Evolutionary conservation across 2,329 filamentous ascomycete species (phyloP), one percentile per base, ranked within the genome.

Genomic region (Alternaria sp.): DNA sequence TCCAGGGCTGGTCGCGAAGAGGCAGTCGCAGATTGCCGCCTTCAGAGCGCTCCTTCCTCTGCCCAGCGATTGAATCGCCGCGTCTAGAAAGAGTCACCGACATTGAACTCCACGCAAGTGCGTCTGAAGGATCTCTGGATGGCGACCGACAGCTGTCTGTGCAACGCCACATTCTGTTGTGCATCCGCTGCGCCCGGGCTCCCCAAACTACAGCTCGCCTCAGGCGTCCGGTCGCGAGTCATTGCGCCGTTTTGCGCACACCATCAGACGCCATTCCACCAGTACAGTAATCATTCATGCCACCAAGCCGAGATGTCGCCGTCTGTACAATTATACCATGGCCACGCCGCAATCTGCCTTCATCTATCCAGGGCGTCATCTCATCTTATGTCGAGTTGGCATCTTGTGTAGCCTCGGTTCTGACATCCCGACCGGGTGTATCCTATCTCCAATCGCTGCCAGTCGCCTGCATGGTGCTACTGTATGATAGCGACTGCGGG

Each of bases 271-370:
- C 36, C 15, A 17, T 40, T 40, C 36, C 36, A 40, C 36, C 36
- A 40, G 36, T 40, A 40, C 36, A 25, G 13, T 32, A 23, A 25
- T 52, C 30, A 36, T 52, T 30, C 17, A 15, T 40, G 26, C 32
- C 23, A 51, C 61, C 61, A 36, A 54, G 36, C 30, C 50, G 57
- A 30, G 32, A 56, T 54, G 51, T 51, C 49, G 23, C 44, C 63
- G 60, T 58, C 57, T 61, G 12, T 19, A 40, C 15, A 40, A 32
- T 49, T 60, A 15, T 17, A 36, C 36, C 36, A 40, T 17, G 36
- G 51, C 52, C 36, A 64, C 61, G 63, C 67, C 65, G 56, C 67
- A 68, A 63, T 66, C 51, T 65, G 60, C 36, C 9, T 66, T 67
- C 63, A 66, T 66, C 47, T 57, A 56, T 46, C 62, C 2, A 61